Percentiles rank a stretch among this genome's conserved stretches.
These are phyloP conservation scores for Theobroma grandiflorum DNA, from an alignment of 441 rosid species.

Conservation along the genomic window DNA sequence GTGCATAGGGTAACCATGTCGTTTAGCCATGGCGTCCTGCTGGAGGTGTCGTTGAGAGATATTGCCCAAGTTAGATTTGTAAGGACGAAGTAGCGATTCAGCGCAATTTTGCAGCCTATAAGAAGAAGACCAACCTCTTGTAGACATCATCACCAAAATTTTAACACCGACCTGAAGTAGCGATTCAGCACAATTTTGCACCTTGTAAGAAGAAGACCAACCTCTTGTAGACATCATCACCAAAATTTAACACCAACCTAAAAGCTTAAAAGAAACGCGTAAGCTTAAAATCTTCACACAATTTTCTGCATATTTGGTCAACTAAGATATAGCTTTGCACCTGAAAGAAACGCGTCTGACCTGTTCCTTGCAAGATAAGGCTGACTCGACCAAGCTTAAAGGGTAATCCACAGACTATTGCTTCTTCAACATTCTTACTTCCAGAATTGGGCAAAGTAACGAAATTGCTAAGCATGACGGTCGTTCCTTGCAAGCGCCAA, in stretches of 20 bases:
- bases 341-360: conserved; percentile 20
- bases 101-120: conserved; percentile 26
- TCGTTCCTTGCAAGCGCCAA: conserved; percentile 5
- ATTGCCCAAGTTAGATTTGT: conserved; percentile 12
- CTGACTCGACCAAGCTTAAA: conserved; percentile 16
- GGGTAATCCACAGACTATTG: conserved; percentile 14
- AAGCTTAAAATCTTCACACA: too few species aligned
- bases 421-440: conserved; percentile 17
- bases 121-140: conserved; percentile 17
- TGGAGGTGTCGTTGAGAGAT: neutral
- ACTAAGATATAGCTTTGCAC: neutral
- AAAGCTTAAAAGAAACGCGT: too few species aligned
- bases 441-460: neutral
- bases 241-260: too few species aligned
- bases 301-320: neutral
- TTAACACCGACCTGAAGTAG: too few species aligned
- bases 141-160: conserved; percentile 32
- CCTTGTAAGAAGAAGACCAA: conserved; percentile 23
- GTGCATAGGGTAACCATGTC: conserved; percentile 25
- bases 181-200: too few species aligned
- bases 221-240: conserved; percentile 29
- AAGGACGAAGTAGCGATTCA: neutral
- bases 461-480: neutral
- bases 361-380: conserved; percentile 40
- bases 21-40: neutral